Conservation (phyloP, 495 filamentous ascomycete genomes). For the Amphirosellinia nigrospora region DNA sequence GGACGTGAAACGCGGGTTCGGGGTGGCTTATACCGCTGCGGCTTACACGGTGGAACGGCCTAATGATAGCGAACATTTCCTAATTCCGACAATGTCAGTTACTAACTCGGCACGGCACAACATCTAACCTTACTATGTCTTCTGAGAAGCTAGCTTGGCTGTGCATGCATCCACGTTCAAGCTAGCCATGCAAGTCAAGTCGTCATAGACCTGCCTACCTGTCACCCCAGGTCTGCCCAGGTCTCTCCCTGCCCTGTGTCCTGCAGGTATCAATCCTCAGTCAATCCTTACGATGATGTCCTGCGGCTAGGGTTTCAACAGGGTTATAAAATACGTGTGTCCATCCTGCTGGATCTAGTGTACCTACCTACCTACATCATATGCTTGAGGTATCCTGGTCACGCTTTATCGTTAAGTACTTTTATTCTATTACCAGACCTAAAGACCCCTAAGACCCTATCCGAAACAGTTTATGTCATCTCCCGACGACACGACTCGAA, state of each 20-base stretch:
- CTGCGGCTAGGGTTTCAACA: slow-evolving; percentile 11
- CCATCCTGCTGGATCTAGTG: slow-evolving; percentile 15
- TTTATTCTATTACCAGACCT: not conserved
- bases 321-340: not conserved
- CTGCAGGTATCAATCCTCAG: slow-evolving; percentile 1
- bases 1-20: slow-evolving; percentile 15
- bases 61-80: slow-evolving; percentile 12
- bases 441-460: not conserved
- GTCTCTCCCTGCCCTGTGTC: no score
- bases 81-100: slow-evolving; percentile 18
- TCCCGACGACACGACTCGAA: not conserved
- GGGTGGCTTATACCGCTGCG: slow-evolving; percentile 6
- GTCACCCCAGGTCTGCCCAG: no score
- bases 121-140: not conserved
- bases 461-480: slow-evolving; percentile 22
- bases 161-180: not conserved
- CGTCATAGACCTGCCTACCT: slow-evolving; percentile 26
- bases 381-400: not conserved
- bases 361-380: not conserved
- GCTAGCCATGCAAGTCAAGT: slow-evolving; percentile 15
- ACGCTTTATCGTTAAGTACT: not conserved
- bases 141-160: not conserved
- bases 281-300: not conserved
- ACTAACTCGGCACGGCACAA: not conserved
- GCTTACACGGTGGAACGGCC: not conserved